Conservation (phyloP, 208 protist species). For the Sergeia podlipaevii region DNA sequence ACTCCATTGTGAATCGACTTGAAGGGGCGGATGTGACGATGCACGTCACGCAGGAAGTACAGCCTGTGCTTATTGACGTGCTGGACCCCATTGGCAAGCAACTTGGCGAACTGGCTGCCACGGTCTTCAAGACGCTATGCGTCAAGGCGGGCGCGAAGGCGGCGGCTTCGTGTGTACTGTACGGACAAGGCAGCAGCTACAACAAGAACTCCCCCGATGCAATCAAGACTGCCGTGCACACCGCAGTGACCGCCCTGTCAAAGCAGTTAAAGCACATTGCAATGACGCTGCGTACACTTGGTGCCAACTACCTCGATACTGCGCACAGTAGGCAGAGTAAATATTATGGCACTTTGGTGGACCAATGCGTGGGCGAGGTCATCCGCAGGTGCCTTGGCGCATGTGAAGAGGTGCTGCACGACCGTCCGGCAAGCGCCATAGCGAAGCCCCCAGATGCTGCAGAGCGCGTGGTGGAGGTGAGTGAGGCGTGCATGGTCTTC, state of each 20-base stretch:
- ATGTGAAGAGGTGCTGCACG: background rate
- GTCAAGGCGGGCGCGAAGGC: conserved; percentile 24
- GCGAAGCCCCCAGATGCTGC: conserved; percentile 1
- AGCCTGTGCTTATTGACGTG: conserved; percentile 69
- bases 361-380: conserved; percentile 27
- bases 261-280: conserved; percentile 53
- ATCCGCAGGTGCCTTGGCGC: conserved; percentile 14
- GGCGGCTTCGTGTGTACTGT: background rate
- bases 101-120: conserved; percentile 34
- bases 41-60: conserved; percentile 56
- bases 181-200: background rate
- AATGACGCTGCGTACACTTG: conserved; percentile 52
- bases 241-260: conserved; percentile 26
- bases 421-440: background rate
- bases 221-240: conserved; percentile 16
- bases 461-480: background rate
- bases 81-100: conserved; percentile 37
- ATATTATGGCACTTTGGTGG: conserved; percentile 31
- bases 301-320: conserved; percentile 61
- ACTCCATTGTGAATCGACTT: conserved; percentile 21
- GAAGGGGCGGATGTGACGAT: conserved; percentile 16
- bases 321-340: conserved; percentile 30
- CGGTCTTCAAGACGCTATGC: conserved; percentile 29
- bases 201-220: background rate
- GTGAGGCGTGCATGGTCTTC: background rate